A percentile compares a stretch with the other conserved stretches of the same genome.
phyloP scores from a whole-genome alignment of 176 grass and related monocot species.

The Oryza brachyantha region DNA sequence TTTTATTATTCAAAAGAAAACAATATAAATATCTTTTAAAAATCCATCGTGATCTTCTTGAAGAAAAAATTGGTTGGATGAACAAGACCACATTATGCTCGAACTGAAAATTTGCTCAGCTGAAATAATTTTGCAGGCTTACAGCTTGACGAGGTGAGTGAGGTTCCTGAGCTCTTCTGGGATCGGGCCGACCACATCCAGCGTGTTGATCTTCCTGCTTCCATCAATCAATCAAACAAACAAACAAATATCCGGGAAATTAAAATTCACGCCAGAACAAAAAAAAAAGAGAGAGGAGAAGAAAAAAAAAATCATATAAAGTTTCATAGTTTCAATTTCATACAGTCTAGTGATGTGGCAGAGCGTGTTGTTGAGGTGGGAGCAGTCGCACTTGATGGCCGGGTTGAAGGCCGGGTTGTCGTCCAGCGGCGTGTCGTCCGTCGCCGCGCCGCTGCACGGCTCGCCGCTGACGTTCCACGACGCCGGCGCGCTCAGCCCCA shows the following conservation, averaged over 20 bases:
- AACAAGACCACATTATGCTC: not conserved
- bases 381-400: constrained; percentile 72
- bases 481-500: constrained; percentile 34
- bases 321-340: no score
- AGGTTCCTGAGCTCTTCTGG: constrained; percentile 72
- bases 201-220: constrained; percentile 54
- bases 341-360: constrained; percentile 79
- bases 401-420: constrained; percentile 21
- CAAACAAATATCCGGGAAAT: no score
- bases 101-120: not conserved
- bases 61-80: no score
- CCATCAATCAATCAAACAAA: no score
- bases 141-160: constrained; percentile 67
- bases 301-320: no score
- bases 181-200: constrained; percentile 55
- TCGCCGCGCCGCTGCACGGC: constrained; percentile 75
- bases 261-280: no score
- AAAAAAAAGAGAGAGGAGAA: no score
- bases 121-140: constrained; percentile 1
- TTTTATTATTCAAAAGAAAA: no score
- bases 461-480: constrained; percentile 91
- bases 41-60: no score
- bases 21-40: no score
- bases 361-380: constrained; percentile 32
- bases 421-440: constrained; percentile 45